Percentiles rank a stretch among this genome's conserved stretches.
phyloP scores from a whole-genome alignment of 2,329 filamentous ascomycete species.

The Tolypocladium ophioglossoides region DNA sequence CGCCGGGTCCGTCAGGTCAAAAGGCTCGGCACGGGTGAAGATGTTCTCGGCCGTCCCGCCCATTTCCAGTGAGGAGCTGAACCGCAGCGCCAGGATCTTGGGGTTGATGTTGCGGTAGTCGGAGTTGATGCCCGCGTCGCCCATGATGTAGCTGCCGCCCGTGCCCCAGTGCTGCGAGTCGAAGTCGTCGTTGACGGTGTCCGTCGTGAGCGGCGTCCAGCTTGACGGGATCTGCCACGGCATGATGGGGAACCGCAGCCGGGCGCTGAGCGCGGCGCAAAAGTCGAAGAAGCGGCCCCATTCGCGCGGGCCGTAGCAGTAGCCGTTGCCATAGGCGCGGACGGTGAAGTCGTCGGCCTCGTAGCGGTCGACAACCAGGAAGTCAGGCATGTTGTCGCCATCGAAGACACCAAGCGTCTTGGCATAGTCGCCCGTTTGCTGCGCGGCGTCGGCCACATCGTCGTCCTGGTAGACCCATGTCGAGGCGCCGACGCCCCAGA shows the following conservation, averaged over 20 bases:
- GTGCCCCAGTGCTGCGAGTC: slow-evolving; percentile 1
- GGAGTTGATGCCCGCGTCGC: neutral
- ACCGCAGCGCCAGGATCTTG: neutral
- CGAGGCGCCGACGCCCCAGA: slow-evolving; percentile 1
- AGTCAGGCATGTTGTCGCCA: neutral
- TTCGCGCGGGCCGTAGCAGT: slow-evolving; percentile 2
- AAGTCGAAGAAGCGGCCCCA: slow-evolving; percentile 4
- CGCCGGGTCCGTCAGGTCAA: neutral
- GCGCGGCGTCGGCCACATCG: neutral
- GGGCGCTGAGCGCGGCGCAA: neutral
- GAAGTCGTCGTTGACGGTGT: neutral
- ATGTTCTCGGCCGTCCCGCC: neutral
- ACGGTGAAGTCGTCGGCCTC: slow-evolving; percentile 3
- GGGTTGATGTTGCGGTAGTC: neutral
- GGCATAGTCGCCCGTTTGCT: neutral
- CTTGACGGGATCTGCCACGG: slow-evolving; percentile 4
- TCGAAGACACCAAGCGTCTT: neutral
- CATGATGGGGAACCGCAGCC: neutral
- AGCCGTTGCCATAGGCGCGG: slow-evolving; percentile 1
- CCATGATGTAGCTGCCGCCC: neutral
- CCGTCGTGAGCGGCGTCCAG: neutral
- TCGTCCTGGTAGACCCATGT: neutral
- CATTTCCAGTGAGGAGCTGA: neutral
- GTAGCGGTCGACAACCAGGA: slow-evolving; percentile 3
- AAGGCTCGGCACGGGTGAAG: neutral